Base-by-base conservation (phyloP, 495 filamentous ascomycete species). In the Pseudevernia furfuracea region DNA sequence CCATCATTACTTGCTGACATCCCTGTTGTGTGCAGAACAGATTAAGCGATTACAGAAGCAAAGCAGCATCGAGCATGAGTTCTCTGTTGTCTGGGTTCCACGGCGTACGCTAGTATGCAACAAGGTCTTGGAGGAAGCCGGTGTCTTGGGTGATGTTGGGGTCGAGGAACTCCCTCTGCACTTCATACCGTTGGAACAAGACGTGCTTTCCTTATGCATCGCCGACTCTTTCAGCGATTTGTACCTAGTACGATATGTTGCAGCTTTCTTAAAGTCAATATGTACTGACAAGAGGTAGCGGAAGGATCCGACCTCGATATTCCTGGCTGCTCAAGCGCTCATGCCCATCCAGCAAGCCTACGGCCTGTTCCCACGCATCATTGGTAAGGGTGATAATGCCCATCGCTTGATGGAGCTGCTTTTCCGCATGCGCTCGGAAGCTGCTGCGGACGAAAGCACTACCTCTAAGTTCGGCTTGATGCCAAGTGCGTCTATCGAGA, bases 371-470 rank as follows among this genome's bases (percentile, higher is more conserved):
- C 94, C 95, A 41, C 85, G 92, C 11, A 95, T 99, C 68, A 86
- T 95, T 49, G 95, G 95, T 48, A 99, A 99, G 76, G 95, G 95
- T 25, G 92, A 97, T 72, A 87, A 96, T 76, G 92, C 92, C 25
- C 89, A 91, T 65, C 84, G 87, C 43, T 81, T 99, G 1, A 90
- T 91, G 59, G 92, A 97, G 70, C 81, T 97, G 17, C 79, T 99
- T n/a, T 76, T 89, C 41, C 89, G 92, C 39, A 97, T 97, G 93
- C 87, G 95, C 58, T 89, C 89, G 68, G 94, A 98, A 74, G 77
- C 91, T 36, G 84, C 91, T 52, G 90, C 90, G 28, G 91, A 95
- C 69, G 87, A 89, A 21, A 77, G 79, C 28, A 80, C 77, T 55
- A 74, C 80, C 21, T 84, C 80, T 38, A 83, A 84, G 52, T 79